Evolutionary conservation across 2,329 filamentous ascomycete genomes (phyloP).

Genomic region (Paramyrothecium roridum): DNA sequence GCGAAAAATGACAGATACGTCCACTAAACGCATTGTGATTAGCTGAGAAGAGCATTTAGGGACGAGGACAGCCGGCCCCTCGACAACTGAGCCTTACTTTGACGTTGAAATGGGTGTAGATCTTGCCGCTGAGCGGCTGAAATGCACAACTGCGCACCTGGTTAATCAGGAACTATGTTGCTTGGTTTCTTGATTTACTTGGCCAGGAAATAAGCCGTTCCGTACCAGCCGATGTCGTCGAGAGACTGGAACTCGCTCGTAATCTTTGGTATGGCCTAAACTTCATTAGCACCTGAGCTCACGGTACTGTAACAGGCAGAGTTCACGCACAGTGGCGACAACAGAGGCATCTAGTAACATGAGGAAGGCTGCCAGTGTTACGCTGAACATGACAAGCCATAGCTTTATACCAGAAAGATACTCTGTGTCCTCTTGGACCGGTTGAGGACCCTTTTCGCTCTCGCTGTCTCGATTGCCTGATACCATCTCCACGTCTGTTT

Average conservation of each 20-base stretch:
- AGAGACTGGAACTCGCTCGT: slow-evolving; percentile 25
- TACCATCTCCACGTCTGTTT: too few species aligned
- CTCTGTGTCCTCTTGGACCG: too few species aligned
- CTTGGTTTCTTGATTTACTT: slow-evolving; percentile 3
- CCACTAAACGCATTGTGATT: neutral
- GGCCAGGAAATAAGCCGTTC: slow-evolving; percentile 34
- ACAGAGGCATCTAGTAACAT: neutral
- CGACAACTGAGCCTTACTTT: neutral
- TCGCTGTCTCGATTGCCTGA: too few species aligned
- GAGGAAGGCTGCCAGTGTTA: neutral
- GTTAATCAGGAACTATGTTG: too few species aligned
- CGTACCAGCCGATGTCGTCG: slow-evolving; percentile 25
- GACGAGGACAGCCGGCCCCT: neutral
- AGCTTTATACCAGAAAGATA: neutral
- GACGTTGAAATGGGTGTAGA: slow-evolving; percentile 10
- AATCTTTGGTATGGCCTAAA: slow-evolving; percentile 22
- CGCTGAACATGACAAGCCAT: neutral
- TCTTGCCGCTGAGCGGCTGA: slow-evolving; percentile 12
- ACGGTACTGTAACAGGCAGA: neutral
- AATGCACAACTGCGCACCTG: slow-evolving; percentile 2
- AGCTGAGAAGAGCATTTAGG: slow-evolving; percentile 18
- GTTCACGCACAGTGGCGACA: neutral
- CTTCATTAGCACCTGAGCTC: neutral
- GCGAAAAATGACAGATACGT: slow-evolving; percentile 30
- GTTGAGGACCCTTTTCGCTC: too few species aligned